Base-by-base conservation (phyloP, 2,329 filamentous ascomycete species). In the Colletotrichum ledebouriae region DNA sequence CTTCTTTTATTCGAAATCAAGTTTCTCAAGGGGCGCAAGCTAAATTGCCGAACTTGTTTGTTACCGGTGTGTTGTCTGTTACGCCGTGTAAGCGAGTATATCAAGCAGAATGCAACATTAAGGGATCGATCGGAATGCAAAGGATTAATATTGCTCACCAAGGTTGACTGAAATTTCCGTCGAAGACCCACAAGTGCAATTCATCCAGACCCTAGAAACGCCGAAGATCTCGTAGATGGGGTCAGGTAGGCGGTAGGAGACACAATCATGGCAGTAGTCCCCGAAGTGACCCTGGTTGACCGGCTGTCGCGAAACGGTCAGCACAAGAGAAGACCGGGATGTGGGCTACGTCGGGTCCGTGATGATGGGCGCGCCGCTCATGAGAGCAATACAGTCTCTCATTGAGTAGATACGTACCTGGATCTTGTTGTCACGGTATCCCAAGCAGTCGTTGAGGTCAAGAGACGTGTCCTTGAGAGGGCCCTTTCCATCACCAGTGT, bases 241-340 rank as follows among this genome's bases (percentile, higher is more conserved):
- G 34, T 70, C 59, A 6, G 41, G 55, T 12, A 70, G 41, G 20
- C 77, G 55, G 58, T 60, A 50, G 22, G 22, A 22, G 4, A 22
- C 22, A 22, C 22, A 22, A 22, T 22, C 22, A 4, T 22, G 22
- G 22, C 22, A 22, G 22, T 3, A 22, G 22, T 22, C 22, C 22
- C 22, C 22, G 22, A 22, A 22, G 22, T 22, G 22, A 22, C 22
- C 22, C 22, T 22, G 22, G 22, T 22, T 22, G 22, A 22, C 22
- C 22, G 22, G 22, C 22, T 22, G 22, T 22, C 22, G 22, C 22
- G 22, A 22, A 22, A 22, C 22, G 22, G 22, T 22, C 22, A 22
- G 22, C 22, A 22, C 22, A 22, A 22, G 22, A 22, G 22, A 22
- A 22, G 22, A 22, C 22, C 22, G 22, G 22, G 22, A 22, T 22